A percentile compares a stretch with the other conserved stretches of the same genome.
phyloP scores from a whole-genome alignment of 148 eudicot genomes.

The Arbutus unedo region DNA sequence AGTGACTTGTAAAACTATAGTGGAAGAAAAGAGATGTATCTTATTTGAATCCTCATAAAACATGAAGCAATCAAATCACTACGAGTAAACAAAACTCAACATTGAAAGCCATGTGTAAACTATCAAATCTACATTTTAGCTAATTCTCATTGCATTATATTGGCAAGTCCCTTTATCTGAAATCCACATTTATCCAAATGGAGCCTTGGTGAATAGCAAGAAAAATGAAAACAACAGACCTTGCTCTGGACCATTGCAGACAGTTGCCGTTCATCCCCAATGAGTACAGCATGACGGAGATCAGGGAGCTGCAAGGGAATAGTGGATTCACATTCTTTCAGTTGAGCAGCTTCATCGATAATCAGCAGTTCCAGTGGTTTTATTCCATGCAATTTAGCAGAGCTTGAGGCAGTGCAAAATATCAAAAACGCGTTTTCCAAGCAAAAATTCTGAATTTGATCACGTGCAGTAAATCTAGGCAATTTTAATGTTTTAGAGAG shows the following conservation, averaged over 20 bases:
- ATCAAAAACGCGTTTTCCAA: constrained; percentile 37
- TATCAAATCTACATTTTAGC: too few relatives aligned
- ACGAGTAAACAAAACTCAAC: too few relatives aligned
- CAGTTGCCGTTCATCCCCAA: constrained; percentile 61
- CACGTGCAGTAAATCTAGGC: background rate
- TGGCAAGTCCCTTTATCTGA: too few relatives aligned
- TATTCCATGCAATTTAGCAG: constrained; percentile 24
- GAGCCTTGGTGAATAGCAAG: background rate
- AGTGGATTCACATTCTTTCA: constrained; percentile 57
- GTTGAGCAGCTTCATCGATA: constrained; percentile 67
- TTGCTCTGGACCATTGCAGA: constrained; percentile 31
- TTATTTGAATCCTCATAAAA: too few relatives aligned
- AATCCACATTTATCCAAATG: too few relatives aligned
- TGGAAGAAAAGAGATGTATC: background rate
- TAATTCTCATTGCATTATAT: too few relatives aligned
- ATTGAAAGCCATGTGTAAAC: too few relatives aligned
- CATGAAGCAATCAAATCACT: too few relatives aligned
- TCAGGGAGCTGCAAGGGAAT: constrained; percentile 53
- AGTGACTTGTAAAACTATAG: too few relatives aligned
- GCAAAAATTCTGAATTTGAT: constrained; percentile 27
- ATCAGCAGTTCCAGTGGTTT: constrained; percentile 27
- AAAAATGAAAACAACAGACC: constrained; percentile 4
- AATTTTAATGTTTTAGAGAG: constrained; percentile 18
- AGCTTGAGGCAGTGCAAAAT: constrained; percentile 61
- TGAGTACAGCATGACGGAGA: constrained; percentile 36